These are phyloP conservation scores for Talaromyces borbonicus DNA, from an alignment of 495 filamentous ascomycete genomes.

Conservation along the genomic window DNA sequence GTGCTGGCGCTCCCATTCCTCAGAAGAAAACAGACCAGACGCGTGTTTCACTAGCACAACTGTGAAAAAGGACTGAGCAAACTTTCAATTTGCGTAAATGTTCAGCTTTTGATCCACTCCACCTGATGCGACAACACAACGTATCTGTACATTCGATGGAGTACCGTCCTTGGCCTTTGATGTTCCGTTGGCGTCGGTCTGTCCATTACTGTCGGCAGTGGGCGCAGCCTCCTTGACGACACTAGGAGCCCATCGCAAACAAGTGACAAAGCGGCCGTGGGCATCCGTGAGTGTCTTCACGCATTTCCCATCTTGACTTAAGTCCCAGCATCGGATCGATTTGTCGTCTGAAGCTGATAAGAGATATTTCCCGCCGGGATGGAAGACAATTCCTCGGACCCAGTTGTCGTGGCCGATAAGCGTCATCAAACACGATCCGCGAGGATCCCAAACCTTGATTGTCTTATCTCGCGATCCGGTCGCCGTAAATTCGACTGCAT, in stretches of 20 bases:
- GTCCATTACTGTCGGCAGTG: not conserved
- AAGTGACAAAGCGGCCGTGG: slow-evolving; percentile 81
- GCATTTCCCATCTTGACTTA: slow-evolving; percentile 78
- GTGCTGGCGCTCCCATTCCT: too few species aligned
- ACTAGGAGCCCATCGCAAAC: slow-evolving; percentile 79
- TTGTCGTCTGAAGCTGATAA: slow-evolving; percentile 84
- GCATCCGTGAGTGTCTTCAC: slow-evolving; percentile 73
- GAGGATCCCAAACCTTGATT: slow-evolving; percentile 81
- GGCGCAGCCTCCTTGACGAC: not conserved
- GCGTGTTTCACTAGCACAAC: too few species aligned
- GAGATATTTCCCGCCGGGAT: slow-evolving; percentile 90
- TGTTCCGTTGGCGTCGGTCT: slow-evolving; percentile 3
- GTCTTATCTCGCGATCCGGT: slow-evolving; percentile 85
- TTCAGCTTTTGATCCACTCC: slow-evolving; percentile 55
- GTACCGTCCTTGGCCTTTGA: slow-evolving; percentile 10
- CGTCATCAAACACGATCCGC: slow-evolving; percentile 80
- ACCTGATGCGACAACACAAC: slow-evolving; percentile 56
- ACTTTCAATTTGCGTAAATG: slow-evolving; percentile 36
- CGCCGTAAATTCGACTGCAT: slow-evolving; percentile 79
- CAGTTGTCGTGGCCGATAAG: slow-evolving; percentile 92
- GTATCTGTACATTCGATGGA: slow-evolving; percentile 30
- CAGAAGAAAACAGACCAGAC: too few species aligned
- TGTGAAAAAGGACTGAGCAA: not conserved
- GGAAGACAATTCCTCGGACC: slow-evolving; percentile 81
- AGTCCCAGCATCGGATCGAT: slow-evolving; percentile 89